Evolutionary conservation across 768 basidiomycete genomes (phyloP), one percentile per base, ranked within the genome.

Genomic region (Cystoderma amianthinum): DNA sequence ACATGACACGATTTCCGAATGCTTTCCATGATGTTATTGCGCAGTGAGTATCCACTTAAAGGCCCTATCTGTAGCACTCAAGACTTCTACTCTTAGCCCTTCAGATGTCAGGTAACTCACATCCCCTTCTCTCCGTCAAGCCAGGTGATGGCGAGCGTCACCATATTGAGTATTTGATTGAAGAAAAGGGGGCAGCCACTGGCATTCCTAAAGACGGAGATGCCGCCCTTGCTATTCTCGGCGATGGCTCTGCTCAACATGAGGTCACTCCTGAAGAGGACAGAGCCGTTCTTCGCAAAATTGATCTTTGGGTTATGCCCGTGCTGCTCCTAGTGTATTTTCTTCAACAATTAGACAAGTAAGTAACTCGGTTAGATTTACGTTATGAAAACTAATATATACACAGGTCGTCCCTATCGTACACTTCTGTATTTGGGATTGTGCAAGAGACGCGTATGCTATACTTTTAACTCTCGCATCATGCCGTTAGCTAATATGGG

Each of bases 311-410:
- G 61, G 48, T 67, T 19, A 56, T 68, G 51, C 62, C 64, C 12
- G 60, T 65, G 18, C 54, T 67, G n/a, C 40, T 65, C 16, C 51
- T 64, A 44, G 63, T 64, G 17, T 69, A 69, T 45, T 67, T 68
- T 43, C 51, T 65, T n/a, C 67, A 69, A 48, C 67, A 69, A 48
- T 48, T 67, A 38, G 67, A 68, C 51, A 68, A 74, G 64, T 66
- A 46, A 6, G 59, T 46, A 7, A 28, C 25, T n/a, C 25, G 11
- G 41, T 10, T 33, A 20, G 28, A 15, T 32, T n/a, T 13, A n/a
- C 10, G n/a, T n/a, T n/a, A n/a, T n/a, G n/a, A n/a, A n/a, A n/a
- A n/a, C n/a, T n/a, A n/a, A n/a, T n/a, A n/a, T n/a, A n/a, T n/a
- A n/a, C 15, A 12, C 30, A 67, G 64, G 44, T 69, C 69, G 1